A percentile compares a stretch with the other conserved stretches of the same genome.
phyloP scores from a whole-genome alignment of 2,329 filamentous ascomycete genomes.

The Diaporthe caulivora region DNA sequence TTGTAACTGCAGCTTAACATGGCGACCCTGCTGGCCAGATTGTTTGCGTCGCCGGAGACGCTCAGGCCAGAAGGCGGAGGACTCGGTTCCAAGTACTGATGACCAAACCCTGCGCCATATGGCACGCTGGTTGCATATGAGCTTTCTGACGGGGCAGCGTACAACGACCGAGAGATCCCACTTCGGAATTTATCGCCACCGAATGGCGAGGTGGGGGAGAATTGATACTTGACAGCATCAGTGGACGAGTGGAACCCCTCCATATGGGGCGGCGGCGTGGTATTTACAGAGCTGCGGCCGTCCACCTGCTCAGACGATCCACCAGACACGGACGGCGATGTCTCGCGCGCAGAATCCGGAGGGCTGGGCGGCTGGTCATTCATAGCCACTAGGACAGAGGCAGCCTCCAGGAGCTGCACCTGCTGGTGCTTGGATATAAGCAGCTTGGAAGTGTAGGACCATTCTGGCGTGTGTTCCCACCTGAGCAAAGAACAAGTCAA shows the following conservation, averaged over 20 bases:
- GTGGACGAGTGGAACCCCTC: slow-evolving; percentile 72
- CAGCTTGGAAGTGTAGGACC: slow-evolving; percentile 96
- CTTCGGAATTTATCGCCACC: slow-evolving; percentile 72
- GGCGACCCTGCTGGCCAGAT: slow-evolving; percentile 90
- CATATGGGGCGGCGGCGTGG: slow-evolving; percentile 86
- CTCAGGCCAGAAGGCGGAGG: slow-evolving; percentile 85
- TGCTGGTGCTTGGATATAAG: slow-evolving; percentile 99
- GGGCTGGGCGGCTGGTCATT: slow-evolving; percentile 70
- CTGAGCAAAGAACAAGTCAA: slow-evolving; percentile 69
- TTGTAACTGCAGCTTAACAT: slow-evolving; percentile 92
- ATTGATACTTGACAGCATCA: slow-evolving; percentile 47
- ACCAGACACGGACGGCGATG: slow-evolving; percentile 82
- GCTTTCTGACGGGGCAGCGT: slow-evolving; percentile 73
- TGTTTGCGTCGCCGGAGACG: slow-evolving; percentile 83
- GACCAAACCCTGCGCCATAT: slow-evolving; percentile 60
- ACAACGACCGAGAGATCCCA: slow-evolving; percentile 82
- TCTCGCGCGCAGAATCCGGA: slow-evolving; percentile 74
- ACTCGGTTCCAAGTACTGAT: slow-evolving; percentile 80
- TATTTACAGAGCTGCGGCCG: slow-evolving; percentile 87
- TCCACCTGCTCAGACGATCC: slow-evolving; percentile 82
- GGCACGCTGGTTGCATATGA: slow-evolving; percentile 65
- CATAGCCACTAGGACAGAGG: slow-evolving; percentile 96
- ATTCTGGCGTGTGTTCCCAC: slow-evolving; percentile 99
- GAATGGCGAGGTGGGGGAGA: slow-evolving; percentile 59
- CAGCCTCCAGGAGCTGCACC: slow-evolving; percentile 95